Evolutionary conservation across 306 rosid species (phyloP).

Genomic region (Trifolium pratense): DNA sequence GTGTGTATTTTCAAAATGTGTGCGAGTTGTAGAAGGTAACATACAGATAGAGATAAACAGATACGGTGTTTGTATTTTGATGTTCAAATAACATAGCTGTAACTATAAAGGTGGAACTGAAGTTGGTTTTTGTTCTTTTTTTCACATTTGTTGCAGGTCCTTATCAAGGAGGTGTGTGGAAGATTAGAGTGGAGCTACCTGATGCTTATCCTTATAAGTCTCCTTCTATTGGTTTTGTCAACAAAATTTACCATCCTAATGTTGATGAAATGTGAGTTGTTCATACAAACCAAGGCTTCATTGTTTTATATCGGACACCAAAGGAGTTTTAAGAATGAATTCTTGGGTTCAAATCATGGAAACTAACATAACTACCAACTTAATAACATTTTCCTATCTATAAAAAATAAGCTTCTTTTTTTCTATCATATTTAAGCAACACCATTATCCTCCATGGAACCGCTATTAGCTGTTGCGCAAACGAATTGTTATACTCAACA

Average conservation of each 20-base stretch:
- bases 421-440: conserved; percentile 29
- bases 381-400: neutral
- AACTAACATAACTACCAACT: neutral
- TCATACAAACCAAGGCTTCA: conserved; percentile 10
- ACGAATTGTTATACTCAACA: conserved; percentile 20
- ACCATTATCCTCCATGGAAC: conserved; percentile 9
- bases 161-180: conserved; percentile 87
- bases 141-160: conserved; percentile 59
- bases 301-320: conserved; percentile 6
- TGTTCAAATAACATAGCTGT: neutral
- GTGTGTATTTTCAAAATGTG: neutral
- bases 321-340: neutral
- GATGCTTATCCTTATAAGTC: conserved; percentile 93
- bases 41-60: neutral
- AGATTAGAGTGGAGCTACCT: conserved; percentile 80
- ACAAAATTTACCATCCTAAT: conserved; percentile 94
- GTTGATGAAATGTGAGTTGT: conserved; percentile 87
- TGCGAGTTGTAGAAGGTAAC: neutral
- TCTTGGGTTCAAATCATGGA: neutral
- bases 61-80: neutral
- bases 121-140: neutral
- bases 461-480: conserved; percentile 22
- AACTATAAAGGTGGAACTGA: conserved; percentile 22
- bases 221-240: conserved; percentile 85
- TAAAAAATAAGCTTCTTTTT: conserved; percentile 5